These are phyloP conservation scores for Colletotrichum cuscutae DNA, from an alignment of 2,329 filamentous ascomycete genomes.

Conservation along the genomic window DNA sequence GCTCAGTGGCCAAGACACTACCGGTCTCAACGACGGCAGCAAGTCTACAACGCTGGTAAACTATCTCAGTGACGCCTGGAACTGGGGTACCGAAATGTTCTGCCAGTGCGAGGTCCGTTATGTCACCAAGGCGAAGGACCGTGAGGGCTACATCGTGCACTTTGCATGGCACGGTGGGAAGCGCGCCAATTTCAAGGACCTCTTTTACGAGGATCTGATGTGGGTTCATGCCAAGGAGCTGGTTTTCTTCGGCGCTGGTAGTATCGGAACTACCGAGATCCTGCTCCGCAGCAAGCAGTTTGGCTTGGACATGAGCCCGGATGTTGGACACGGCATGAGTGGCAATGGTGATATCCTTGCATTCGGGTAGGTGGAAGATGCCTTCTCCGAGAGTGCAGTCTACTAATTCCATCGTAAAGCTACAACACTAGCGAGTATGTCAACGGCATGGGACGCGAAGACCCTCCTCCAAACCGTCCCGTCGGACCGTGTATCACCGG, in stretches of 20 bases:
- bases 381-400: no score
- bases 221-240: constrained; percentile 74
- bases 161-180: constrained; percentile 72
- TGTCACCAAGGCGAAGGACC: constrained; percentile 59
- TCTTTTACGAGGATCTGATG: constrained; percentile 69
- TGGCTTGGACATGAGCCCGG: constrained; percentile 66
- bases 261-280: constrained; percentile 74
- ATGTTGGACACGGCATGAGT: constrained; percentile 69
- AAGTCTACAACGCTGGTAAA: constrained; percentile 75
- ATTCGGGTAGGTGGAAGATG: constrained; percentile 60
- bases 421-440: constrained; percentile 69
- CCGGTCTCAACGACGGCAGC: constrained; percentile 74
- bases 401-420: constrained; percentile 40
- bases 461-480: constrained; percentile 60
- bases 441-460: constrained; percentile 64
- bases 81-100: constrained; percentile 78
- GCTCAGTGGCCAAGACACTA: constrained; percentile 70
- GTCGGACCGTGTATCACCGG: constrained; percentile 72
- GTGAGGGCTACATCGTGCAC: constrained; percentile 71
- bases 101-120: constrained; percentile 75
- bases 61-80: constrained; percentile 76
- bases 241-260: constrained; percentile 75
- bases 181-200: constrained; percentile 62
- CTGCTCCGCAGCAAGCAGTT: constrained; percentile 68
- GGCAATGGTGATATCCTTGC: constrained; percentile 76